These are phyloP conservation scores for Elymus sibiricus DNA, from an alignment of 176 grass and related monocot genomes.

Conservation along the genomic window DNA sequence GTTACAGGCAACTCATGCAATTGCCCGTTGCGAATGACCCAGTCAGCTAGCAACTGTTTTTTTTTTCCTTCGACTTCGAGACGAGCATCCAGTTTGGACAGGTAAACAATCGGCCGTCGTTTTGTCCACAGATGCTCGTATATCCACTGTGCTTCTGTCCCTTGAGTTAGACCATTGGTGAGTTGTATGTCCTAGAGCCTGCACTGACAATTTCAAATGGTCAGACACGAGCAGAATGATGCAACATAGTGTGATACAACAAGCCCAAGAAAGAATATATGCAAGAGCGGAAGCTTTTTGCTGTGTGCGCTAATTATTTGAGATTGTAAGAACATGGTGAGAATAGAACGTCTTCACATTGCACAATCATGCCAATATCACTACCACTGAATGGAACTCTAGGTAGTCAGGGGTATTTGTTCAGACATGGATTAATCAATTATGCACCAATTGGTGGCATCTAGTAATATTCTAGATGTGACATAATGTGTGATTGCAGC, in stretches of 20 bases:
- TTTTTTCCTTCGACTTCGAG: not conserved
- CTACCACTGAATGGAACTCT: not conserved
- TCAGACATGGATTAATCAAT: not conserved
- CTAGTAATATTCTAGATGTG: not conserved
- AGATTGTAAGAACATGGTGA: not conserved
- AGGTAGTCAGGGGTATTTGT: not conserved
- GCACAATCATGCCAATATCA: not conserved
- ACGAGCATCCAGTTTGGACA: not conserved
- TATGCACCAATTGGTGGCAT: not conserved
- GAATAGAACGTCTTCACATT: not conserved
- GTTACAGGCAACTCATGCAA: constrained; percentile 11
- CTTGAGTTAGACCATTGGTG: constrained; percentile 15
- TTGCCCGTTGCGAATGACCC: not conserved
- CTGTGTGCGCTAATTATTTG: not conserved
- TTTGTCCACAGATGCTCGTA: constrained; percentile 15
- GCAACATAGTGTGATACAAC: not conserved
- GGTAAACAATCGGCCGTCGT: constrained; percentile 6
- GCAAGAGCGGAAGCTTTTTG: not conserved
- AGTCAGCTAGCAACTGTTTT: constrained; percentile 16
- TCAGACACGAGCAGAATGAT: not conserved
- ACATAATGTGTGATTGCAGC: not conserved
- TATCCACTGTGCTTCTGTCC: constrained; percentile 35
- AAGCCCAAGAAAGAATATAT: not conserved
- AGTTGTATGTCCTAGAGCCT: not conserved
- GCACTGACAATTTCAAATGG: constrained; percentile 11